A percentile compares a stretch with the other conserved stretches of the same genome.
These are phyloP conservation scores for Dioszegia crocea DNA, from an alignment of 768 basidiomycete genomes.

Conservation along the genomic window DNA sequence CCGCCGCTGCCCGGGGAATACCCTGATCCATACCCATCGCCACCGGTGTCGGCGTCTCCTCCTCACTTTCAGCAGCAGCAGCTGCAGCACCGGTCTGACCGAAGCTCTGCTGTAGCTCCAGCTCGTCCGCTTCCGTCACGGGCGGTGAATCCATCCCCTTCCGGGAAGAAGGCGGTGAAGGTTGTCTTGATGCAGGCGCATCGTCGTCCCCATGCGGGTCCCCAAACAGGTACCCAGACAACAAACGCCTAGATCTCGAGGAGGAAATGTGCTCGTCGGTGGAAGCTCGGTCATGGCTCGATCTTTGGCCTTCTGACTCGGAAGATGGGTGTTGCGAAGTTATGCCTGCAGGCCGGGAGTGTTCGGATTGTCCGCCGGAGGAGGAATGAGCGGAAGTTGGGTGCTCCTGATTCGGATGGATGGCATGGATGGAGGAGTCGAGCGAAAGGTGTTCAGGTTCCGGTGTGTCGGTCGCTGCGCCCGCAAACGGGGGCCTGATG, in stretches of 20 bases:
- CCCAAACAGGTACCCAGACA: slow-evolving; percentile 48
- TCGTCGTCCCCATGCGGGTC: slow-evolving; percentile 23
- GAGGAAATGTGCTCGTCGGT: slow-evolving; percentile 31
- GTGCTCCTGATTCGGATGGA: background rate
- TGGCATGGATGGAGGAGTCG: slow-evolving; percentile 13
- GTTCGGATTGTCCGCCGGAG: background rate
- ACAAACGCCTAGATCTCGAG: slow-evolving; percentile 28
- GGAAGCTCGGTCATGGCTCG: background rate
- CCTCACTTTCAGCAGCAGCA: background rate
- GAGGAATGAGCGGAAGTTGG: background rate
- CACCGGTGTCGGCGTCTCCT: too few species aligned
- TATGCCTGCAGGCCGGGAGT: slow-evolving; percentile 1
- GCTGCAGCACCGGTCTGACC: slow-evolving; percentile 2
- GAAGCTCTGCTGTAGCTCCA: background rate
- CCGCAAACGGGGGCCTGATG: slow-evolving; percentile 40
- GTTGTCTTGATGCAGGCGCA: background rate
- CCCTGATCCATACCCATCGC: too few species aligned
- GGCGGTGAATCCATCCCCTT: slow-evolving; percentile 24
- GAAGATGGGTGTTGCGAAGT: slow-evolving; percentile 2
- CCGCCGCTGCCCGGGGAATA: background rate
- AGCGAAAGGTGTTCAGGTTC: slow-evolving; percentile 33
- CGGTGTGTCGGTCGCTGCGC: slow-evolving; percentile 15
- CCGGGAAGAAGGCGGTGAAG: background rate
- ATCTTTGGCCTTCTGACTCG: background rate
- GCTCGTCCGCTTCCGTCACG: slow-evolving; percentile 14